Evolutionary conservation across 768 basidiomycete genomes (phyloP), one percentile per base, ranked within the genome.

Genomic region (Suillus occidentalis): DNA sequence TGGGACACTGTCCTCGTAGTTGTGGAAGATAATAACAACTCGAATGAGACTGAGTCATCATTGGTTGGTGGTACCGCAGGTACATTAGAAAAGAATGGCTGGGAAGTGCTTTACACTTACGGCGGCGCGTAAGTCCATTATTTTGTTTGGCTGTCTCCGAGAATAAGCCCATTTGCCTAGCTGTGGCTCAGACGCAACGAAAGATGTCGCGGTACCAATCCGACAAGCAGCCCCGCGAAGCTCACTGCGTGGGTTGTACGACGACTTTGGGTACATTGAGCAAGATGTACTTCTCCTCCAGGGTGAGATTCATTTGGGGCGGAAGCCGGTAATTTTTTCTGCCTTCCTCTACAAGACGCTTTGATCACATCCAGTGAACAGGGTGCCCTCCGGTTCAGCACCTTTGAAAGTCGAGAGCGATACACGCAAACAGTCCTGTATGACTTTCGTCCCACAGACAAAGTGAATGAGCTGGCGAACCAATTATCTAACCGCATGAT

Each of bases 71-170:
- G 71, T 6, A 61, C 82, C 7, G 76, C 77, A 18, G 57, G 72
- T 8, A 65, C 77, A 42, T 68, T 84, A 28, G 70, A 70, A 49
- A 72, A 71, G 58, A 78, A 80, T 18, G 83, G 82, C 0, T 82
- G 77, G 43, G 76, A 78, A 56, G 72, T 79, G n/a, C 62, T 82
- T 56, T 76, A 81, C 60, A 81, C 82, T 18, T 84, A 75, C 49
- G 68, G 73, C 9, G 75, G 76, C 67, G 72, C 72, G 83, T 84
- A 63, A 72, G 83, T 77, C n/a, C 20, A 7, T 60, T 58, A 4
- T 42, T 5, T 37, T 0, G 1, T 39, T 10, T 50, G 50, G 18
- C 36, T 34, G 14, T 16, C 12, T 39, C 42, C 10, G 50, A 68
- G 36, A 69, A 25, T 14, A 36, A 55, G 50, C 22, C 49, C 45